Evolutionary conservation across 2,329 filamentous ascomycete species (phyloP).

Genomic region (Orbilia javanica): DNA sequence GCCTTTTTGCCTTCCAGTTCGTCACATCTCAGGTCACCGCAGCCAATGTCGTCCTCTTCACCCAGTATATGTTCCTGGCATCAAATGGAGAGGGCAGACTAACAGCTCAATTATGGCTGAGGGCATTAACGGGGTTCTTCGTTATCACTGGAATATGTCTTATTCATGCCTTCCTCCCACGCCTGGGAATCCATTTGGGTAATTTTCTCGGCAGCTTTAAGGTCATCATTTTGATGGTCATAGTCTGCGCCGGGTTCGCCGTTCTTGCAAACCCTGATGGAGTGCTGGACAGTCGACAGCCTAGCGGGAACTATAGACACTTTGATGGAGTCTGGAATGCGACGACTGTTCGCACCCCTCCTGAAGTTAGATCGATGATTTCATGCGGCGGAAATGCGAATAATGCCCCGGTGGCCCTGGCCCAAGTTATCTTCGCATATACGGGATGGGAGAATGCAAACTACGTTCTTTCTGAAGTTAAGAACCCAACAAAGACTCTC

Average conservation of each 20-base stretch:
- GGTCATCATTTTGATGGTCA: conserved; percentile 63
- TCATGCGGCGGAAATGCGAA: conserved; percentile 49
- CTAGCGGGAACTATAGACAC: conserved; percentile 42
- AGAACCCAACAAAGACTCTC: conserved; percentile 71
- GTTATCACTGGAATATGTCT: conserved; percentile 62
- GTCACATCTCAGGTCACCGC: conserved; percentile 53
- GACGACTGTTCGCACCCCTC: conserved; percentile 48
- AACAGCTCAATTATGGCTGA: conserved; percentile 44
- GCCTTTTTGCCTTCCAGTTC: conserved; percentile 53
- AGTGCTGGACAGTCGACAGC: conserved; percentile 34
- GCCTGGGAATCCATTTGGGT: conserved; percentile 64
- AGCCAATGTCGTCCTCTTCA: conserved; percentile 53
- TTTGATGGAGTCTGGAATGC: conserved; percentile 54
- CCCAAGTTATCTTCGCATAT: conserved; percentile 74
- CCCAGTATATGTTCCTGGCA: conserved; percentile 55
- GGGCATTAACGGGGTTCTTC: conserved; percentile 45
- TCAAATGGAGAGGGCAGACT: conserved; percentile 26
- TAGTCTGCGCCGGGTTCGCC: conserved; percentile 64
- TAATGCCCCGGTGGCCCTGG: conserved; percentile 63
- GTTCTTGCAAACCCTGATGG: conserved; percentile 60
- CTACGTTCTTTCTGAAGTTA: conserved; percentile 73
- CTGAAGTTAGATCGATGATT: conserved; percentile 38
- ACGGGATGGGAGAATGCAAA: conserved; percentile 76
- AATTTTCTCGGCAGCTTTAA: conserved; percentile 65
- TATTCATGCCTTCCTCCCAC: conserved; percentile 64